Base-by-base conservation (phyloP, 306 rosid species). In the Trichosanthes cucumerina region DNA sequence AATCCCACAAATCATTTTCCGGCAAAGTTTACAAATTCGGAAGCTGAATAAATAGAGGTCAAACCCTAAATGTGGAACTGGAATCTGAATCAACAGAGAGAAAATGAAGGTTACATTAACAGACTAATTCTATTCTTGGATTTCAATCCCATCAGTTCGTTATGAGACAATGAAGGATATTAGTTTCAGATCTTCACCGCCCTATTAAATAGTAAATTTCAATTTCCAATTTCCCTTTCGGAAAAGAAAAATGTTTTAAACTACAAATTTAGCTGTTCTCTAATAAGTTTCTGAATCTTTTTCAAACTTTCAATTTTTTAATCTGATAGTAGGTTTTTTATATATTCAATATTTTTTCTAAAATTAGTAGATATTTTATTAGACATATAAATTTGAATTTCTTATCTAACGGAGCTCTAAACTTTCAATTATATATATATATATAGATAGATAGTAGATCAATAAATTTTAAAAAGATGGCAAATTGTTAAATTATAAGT, bases 1-100 rank as follows among this genome's bases (percentile, higher is more conserved):
- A 26, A 73, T 73, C 77, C 77, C 59, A 15, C 77, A 1, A 73
- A 49, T 73, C 77, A 73, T 73, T 26, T 14, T 14, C 15, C 60
- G 77, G 77, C 77, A 19, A 73, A 28, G 58, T 0, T 8, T 73
- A 18, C 24, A 18, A 16, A 6, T 19, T 28, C 8, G 73, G 44
- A 8, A 38, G 4, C 23, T 11, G 28, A 4, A 36, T 73, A 71
- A 71, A 71, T 71, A 71, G 57, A 43, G 33, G 4, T 12, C 1
- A 50, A 18, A 18, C 33, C 18, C 75, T 68, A n/a, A 41, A 6
- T 68, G 12, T 15, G 11, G 47, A 36, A 15, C 0, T 19, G 0
- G 0, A 7, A 54, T 19, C 39, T 11, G 39, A 60, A 15, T 31
- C 69, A 13, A 62, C 33, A n/a, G 10, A 4, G 3, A 65, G 19